Percentiles rank a stretch among this genome's conserved stretches.
phyloP scores from a whole-genome alignment of 169 alveolate genomes.

The Cryptosporidium canis region DNA sequence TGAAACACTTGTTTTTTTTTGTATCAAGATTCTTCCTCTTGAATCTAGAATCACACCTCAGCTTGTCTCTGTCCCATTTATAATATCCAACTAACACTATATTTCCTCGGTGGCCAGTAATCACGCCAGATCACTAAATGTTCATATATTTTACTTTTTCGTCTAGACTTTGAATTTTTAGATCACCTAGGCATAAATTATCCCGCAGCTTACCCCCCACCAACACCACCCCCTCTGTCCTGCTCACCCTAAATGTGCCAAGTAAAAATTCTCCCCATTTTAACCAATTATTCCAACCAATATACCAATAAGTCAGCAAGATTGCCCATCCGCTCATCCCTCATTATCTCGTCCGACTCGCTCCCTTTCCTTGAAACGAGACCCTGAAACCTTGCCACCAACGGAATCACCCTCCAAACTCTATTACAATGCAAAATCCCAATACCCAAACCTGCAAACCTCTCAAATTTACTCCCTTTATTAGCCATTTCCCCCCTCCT shows the following conservation, averaged over 20 bases:
- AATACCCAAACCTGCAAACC: too few relatives aligned
- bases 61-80: background rate
- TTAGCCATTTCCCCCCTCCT: background rate
- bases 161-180: slow-evolving; percentile 1
- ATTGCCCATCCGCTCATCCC: background rate
- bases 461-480: too few relatives aligned
- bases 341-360: background rate
- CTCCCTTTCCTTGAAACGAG: too few relatives aligned
- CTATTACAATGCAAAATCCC: too few relatives aligned
- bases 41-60: background rate
- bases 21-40: background rate
- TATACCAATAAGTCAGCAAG: too few relatives aligned
- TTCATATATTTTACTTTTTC: background rate
- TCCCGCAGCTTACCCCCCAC: slow-evolving; percentile 27
- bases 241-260: background rate
- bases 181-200: background rate
- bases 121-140: background rate
- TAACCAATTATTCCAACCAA: too few relatives aligned
- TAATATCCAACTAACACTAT: background rate
- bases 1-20: background rate
- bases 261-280: background rate
- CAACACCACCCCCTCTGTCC: background rate
- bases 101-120: background rate
- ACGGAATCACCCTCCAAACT: too few relatives aligned
- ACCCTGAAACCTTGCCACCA: too few relatives aligned